phyloP scores from a whole-genome alignment of 176 grass and related monocot species.

The Phoenix dactylifera region DNA sequence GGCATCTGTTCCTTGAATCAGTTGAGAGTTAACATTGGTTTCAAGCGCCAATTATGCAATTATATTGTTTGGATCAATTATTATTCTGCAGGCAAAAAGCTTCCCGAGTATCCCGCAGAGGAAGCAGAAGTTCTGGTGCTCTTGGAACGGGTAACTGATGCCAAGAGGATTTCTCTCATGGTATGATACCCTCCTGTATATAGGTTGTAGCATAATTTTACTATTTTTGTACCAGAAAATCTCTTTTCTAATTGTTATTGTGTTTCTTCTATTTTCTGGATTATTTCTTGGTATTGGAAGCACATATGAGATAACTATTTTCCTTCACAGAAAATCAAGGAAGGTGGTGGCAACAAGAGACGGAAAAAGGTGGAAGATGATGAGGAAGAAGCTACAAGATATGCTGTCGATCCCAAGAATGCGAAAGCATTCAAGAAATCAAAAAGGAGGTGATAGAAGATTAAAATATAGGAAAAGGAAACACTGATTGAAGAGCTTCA shows the following conservation, averaged over 20 bases:
- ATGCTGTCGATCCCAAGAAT: slow-evolving; percentile 18
- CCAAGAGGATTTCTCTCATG: slow-evolving; percentile 59
- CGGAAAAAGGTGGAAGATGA: slow-evolving; percentile 46
- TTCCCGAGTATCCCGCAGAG: slow-evolving; percentile 34
- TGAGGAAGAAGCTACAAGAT: slow-evolving; percentile 36
- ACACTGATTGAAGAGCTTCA: no score
- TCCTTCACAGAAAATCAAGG: slow-evolving; percentile 50
- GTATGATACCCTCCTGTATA: slow-evolving; percentile 21
- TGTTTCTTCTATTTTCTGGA: not conserved
- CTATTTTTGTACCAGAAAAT: not conserved
- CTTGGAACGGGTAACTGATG: slow-evolving; percentile 43
- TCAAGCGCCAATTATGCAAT: not conserved
- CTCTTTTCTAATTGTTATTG: not conserved
- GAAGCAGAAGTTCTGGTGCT: slow-evolving; percentile 52
- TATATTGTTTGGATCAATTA: not conserved
- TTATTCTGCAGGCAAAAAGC: slow-evolving; percentile 35
- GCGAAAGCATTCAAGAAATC: slow-evolving; percentile 39
- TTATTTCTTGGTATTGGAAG: not conserved
- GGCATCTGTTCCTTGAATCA: not conserved
- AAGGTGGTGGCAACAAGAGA: slow-evolving; percentile 40
- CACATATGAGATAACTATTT: not conserved
- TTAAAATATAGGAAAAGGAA: no score
- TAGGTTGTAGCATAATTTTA: not conserved
- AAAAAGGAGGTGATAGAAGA: slow-evolving; percentile 27
- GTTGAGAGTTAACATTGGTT: not conserved